Percentiles rank a stretch among this genome's conserved stretches.
Evolutionary conservation across 2,329 filamentous ascomycete species (phyloP).

Genomic region (Penicillium palitans): DNA sequence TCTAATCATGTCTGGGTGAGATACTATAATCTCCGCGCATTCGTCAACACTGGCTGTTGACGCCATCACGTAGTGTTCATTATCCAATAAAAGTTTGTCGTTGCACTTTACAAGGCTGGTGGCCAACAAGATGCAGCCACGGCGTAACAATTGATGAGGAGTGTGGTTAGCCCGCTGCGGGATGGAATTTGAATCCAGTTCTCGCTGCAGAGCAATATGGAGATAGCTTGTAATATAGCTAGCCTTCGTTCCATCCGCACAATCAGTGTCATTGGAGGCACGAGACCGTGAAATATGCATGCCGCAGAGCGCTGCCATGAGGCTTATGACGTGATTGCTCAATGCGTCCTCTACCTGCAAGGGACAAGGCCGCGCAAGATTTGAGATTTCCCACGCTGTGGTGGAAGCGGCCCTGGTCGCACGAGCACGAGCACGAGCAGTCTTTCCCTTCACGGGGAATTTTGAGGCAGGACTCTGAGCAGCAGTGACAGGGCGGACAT

Average conservation of each 20-base stretch:
- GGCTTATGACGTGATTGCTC: constrained; percentile 39
- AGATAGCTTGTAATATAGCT: constrained; percentile 28
- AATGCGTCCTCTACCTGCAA: constrained; percentile 39
- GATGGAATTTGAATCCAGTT: constrained; percentile 18
- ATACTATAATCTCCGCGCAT: constrained; percentile 31
- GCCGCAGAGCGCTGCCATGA: constrained; percentile 38
- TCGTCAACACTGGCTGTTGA: constrained; percentile 30
- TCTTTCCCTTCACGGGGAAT: not conserved
- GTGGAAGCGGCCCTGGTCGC: constrained; percentile 23
- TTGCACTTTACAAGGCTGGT: constrained; percentile 32
- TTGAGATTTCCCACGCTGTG: constrained; percentile 3
- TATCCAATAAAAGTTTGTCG: constrained; percentile 15
- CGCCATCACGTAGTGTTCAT: constrained; percentile 13
- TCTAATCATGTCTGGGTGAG: constrained; percentile 34
- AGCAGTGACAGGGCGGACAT: constrained; percentile 9
- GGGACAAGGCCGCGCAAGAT: constrained; percentile 28
- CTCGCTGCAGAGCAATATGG: constrained; percentile 26
- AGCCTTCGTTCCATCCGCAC: constrained; percentile 25
- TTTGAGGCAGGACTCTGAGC: not conserved
- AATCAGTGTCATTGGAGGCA: constrained; percentile 14
- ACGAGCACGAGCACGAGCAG: constrained; percentile 5
- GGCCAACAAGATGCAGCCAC: constrained; percentile 36
- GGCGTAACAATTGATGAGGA: constrained; percentile 31
- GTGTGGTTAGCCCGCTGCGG: constrained; percentile 11
- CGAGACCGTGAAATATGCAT: constrained; percentile 40